These are phyloP conservation scores for Neolentinus lepideus DNA, from an alignment of 1,284 basidiomycete species.

Conservation along the genomic window DNA sequence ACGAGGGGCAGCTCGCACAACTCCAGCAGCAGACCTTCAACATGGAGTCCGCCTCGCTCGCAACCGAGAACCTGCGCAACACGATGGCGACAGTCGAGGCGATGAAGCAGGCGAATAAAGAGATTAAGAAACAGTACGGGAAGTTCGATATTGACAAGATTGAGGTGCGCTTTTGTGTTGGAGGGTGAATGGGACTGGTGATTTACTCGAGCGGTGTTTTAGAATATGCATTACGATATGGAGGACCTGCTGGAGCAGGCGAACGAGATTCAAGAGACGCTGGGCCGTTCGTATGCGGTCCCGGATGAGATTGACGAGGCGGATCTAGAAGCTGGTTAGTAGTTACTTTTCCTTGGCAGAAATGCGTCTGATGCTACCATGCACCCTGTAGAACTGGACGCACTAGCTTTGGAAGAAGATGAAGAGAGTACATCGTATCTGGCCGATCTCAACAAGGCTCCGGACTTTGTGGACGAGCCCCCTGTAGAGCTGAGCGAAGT, in stretches of 20 bases:
- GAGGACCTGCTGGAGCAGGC: conserved; percentile 96
- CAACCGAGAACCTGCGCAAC: conserved; percentile 95
- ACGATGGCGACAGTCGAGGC: conserved; percentile 99
- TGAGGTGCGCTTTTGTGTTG: conserved; percentile 54
- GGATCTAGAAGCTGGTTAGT: conserved; percentile 89
- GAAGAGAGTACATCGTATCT: conserved; percentile 86
- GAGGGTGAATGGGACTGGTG: neutral
- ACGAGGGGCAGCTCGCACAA: conserved; percentile 89
- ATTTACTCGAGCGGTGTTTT: too few relatives aligned
- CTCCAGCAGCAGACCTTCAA: conserved; percentile 96
- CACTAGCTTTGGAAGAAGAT: conserved; percentile 80
- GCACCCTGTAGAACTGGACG: conserved; percentile 69
- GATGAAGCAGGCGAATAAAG: conserved; percentile 97
- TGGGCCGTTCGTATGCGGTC: conserved; percentile 92
- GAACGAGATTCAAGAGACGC: conserved; percentile 94
- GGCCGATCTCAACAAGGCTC: conserved; percentile 75
- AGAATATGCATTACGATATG: conserved; percentile 97
- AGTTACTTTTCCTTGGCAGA: neutral
- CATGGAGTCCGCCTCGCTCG: conserved; percentile 95
- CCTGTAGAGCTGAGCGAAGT: conserved; percentile 66
- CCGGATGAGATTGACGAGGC: conserved; percentile 98
- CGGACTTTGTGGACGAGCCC: conserved; percentile 85
- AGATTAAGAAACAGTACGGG: conserved; percentile 95
- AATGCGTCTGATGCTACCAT: neutral
- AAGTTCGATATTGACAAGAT: conserved; percentile 99